Evolutionary conservation across 305 asterid species (phyloP), one percentile per base, ranked within the genome.

Genomic region (Fraxinus angustifolia): DNA sequence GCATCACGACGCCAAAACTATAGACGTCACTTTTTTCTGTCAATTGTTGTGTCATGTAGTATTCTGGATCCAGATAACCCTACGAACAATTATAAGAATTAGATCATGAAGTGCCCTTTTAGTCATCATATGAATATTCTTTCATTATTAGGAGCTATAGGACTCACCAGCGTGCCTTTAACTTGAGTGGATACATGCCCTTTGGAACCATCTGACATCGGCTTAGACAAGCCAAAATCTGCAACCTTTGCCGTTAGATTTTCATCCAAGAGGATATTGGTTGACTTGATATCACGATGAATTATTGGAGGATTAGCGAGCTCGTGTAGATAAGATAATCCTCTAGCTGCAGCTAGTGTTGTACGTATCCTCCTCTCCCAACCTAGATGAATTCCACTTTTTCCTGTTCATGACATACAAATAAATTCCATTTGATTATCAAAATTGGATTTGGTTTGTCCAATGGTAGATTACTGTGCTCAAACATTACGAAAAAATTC

Each of bases 31-130:
- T 93, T 80, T 91, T 95, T 53, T 95, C 99, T 0, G 99, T 95
- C 76, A 93, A 50, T 79, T 95, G 97, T 79, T 95, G 97, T 11
- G 95, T 92, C 97, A 92, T 89, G 83, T 94, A 94, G 90, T 94
- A 92, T 45, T 94, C 98, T 0, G 98, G 99, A 83, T 95, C 99
- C n/a, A 93, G 88, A 78, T 95, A 95, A 3, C 99, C 99, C 99
- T 93, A 77, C 81, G 82, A 75, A 31, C 71, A 42, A 36, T 35
- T 10, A 26, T n/a, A 8, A 31, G 74, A 73, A 40, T 4, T 5
- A 81, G 40, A 40, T 28, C 70, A 62, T 10, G 8, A 17, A 40
- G 42, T 83, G 71, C 11, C 73, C n/a, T 67, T 67, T 17, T 4
- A 73, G 38, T 8, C 31, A 62, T 62, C 72, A 62, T 60, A 60